Conservation (phyloP, 2,329 filamentous ascomycete genomes). For the Alternaria angustiovoidea region DNA sequence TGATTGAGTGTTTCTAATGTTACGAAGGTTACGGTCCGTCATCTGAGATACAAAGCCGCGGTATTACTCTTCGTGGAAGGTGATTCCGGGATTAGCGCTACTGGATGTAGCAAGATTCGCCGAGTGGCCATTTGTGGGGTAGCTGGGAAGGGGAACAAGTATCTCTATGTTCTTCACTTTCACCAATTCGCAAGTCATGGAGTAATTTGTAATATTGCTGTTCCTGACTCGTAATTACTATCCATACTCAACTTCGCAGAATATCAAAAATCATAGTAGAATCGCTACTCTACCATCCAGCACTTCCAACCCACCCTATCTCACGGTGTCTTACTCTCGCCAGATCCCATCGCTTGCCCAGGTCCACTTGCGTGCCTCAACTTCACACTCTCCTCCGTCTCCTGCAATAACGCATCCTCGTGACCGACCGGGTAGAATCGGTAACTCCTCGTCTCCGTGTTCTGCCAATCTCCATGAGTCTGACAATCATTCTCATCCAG, state of each 20-base stretch:
- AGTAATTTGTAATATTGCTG: too few species aligned
- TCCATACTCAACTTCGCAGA: background rate
- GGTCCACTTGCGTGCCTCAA: conserved; percentile 11
- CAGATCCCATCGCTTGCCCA: conserved; percentile 6
- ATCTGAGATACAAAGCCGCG: background rate
- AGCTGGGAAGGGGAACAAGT: background rate
- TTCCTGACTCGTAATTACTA: too few species aligned
- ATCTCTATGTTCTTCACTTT: background rate
- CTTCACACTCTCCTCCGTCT: conserved; percentile 13
- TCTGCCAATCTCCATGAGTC: conserved; percentile 2
- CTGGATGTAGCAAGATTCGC: background rate
- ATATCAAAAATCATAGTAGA: too few species aligned
- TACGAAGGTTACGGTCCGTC: background rate
- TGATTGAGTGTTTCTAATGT: background rate
- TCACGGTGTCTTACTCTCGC: background rate
- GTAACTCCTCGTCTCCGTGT: conserved; percentile 13
- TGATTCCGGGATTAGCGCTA: background rate
- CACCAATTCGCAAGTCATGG: too few species aligned
- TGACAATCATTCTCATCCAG: conserved; percentile 1
- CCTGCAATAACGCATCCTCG: conserved; percentile 12
- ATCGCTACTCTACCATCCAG: background rate
- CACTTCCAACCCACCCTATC: background rate
- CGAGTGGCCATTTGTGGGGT: background rate
- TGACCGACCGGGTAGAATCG: conserved; percentile 6
- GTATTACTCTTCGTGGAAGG: background rate